Conservation (phyloP, 495 filamentous ascomycete genomes). For the Penicillium coprophilum region DNA sequence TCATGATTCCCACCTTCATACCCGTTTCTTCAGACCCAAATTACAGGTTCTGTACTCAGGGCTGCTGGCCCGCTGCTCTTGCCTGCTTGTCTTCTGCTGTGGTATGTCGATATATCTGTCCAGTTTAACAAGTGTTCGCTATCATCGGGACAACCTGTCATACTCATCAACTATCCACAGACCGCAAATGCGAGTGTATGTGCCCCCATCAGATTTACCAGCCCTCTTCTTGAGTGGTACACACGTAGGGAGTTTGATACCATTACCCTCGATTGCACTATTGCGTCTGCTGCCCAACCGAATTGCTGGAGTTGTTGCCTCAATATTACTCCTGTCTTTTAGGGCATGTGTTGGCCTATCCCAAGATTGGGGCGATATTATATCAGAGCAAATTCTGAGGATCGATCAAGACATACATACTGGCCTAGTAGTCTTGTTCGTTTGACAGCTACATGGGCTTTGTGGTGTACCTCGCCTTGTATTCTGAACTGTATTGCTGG, state of each 20-base stretch:
- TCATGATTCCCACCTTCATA: not conserved
- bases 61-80: slow-evolving; percentile 1
- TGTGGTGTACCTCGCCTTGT: slow-evolving; percentile 1
- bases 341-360: not conserved
- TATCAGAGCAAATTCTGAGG: not conserved
- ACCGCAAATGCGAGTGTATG: not conserved
- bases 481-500: not conserved
- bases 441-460: not conserved
- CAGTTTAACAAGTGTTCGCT: not conserved
- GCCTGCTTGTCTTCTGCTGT: not conserved
- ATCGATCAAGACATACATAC: too few species aligned
- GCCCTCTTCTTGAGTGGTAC: slow-evolving; percentile 11
- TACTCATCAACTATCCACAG: not conserved
- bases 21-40: not conserved
- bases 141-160: not conserved
- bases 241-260: slow-evolving; percentile 3
- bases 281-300: not conserved
- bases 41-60: slow-evolving; percentile 5
- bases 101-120: slow-evolving; percentile 5
- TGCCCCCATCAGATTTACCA: not conserved
- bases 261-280: not conserved
- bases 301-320: slow-evolving; percentile 7
- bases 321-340: not conserved
- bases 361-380: not conserved
- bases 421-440: not conserved